Percentiles rank a stretch among this genome's conserved stretches.
Evolutionary conservation across 2,329 filamentous ascomycete genomes (phyloP).

Genomic region (Epichloe typhina): DNA sequence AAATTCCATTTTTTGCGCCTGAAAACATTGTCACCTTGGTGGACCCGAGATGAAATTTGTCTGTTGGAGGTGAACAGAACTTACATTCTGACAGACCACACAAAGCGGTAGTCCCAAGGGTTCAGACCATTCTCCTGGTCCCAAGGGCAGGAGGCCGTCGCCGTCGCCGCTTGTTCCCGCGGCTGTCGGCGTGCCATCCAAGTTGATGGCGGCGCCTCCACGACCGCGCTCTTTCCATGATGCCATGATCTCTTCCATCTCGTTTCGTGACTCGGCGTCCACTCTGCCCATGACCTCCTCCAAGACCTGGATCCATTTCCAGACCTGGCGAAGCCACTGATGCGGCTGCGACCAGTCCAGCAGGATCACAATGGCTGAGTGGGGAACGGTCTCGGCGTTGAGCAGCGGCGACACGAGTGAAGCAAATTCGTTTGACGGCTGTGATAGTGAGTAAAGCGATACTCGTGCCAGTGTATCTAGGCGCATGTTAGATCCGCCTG

Average conservation of each 20-base stretch:
- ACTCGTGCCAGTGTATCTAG: conserved; percentile 83
- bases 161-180: conserved; percentile 41
- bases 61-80: conserved; percentile 16
- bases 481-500: conserved; percentile 10
- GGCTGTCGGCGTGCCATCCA: conserved; percentile 48
- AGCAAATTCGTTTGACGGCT: conserved; percentile 69
- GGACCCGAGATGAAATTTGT: background rate
- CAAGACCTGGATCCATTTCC: conserved; percentile 79
- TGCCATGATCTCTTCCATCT: conserved; percentile 76
- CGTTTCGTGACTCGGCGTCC: conserved; percentile 62
- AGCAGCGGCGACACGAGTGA: conserved; percentile 74
- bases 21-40: background rate
- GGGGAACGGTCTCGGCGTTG: conserved; percentile 68
- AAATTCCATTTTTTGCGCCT: conserved; percentile 77
- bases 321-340: conserved; percentile 77
- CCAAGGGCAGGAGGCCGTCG: conserved; percentile 61
- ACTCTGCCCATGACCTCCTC: conserved; percentile 63
- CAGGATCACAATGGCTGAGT: conserved; percentile 81
- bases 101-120: conserved; percentile 75
- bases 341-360: conserved; percentile 93
- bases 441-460: conserved; percentile 79
- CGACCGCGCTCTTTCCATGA: conserved; percentile 66
- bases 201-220: conserved; percentile 45
- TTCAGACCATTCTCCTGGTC: conserved; percentile 88
- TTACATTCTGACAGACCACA: conserved; percentile 89